Conservation (phyloP, 768 basidiomycete genomes). For the Terana coerulea region DNA sequence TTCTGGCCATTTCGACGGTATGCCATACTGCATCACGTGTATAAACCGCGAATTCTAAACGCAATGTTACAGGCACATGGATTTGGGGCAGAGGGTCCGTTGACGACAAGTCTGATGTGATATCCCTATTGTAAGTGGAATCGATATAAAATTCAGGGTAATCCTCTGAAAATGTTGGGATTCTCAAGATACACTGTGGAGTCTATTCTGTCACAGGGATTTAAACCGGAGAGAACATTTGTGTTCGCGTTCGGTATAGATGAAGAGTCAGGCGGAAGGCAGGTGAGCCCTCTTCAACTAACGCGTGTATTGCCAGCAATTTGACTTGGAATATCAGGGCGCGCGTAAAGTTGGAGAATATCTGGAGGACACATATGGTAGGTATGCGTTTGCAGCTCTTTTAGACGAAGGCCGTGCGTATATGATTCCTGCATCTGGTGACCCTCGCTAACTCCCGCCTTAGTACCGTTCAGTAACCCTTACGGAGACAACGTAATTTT, state of each 20-base stretch:
- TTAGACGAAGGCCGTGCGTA: conserved; percentile 44
- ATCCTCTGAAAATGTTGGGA: too few species aligned
- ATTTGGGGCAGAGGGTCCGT: conserved; percentile 75
- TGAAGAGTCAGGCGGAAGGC: conserved; percentile 14
- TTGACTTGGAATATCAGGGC: conserved; percentile 11
- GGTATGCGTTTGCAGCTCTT: conserved; percentile 34
- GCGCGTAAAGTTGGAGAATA: conserved; percentile 28
- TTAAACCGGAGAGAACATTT: conserved; percentile 58
- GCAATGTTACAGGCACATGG: conserved; percentile 36
- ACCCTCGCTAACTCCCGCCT: not conserved
- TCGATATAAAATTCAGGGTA: not conserved
- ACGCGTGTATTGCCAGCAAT: not conserved
- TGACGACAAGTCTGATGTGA: conserved; percentile 76
- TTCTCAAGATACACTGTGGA: conserved; percentile 54
- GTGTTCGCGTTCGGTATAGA: conserved; percentile 31
- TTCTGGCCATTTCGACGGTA: conserved; percentile 55
- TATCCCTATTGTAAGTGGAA: conserved; percentile 51
- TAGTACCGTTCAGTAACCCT: conserved; percentile 12
- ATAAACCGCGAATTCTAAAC: not conserved
- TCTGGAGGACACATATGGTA: conserved; percentile 36
- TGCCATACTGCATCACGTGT: conserved; percentile 17
- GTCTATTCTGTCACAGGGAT: conserved; percentile 56
- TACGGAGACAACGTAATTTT: conserved; percentile 19
- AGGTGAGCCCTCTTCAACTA: conserved; percentile 14
- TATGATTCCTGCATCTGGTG: not conserved